Conservation (phyloP, 2,329 filamentous ascomycete genomes). For the Aureobasidium sp. region DNA sequence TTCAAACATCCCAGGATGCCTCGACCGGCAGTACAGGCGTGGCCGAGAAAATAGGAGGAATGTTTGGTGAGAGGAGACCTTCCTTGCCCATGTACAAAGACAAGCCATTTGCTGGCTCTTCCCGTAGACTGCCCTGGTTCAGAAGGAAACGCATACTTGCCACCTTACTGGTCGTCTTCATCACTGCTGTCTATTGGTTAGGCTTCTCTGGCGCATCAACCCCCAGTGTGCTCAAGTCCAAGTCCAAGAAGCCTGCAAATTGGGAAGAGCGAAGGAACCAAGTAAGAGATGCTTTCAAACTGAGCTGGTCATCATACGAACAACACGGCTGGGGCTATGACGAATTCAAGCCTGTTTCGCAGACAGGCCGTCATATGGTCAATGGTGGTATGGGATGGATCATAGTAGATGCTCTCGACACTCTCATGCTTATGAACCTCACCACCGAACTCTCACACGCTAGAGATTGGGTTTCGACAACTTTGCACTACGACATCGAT, state of each 20-base stretch:
- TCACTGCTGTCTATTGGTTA: constrained; percentile 74
- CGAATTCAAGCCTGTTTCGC: constrained; percentile 86
- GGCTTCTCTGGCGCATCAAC: constrained; percentile 58
- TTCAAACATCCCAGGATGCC: constrained; percentile 12
- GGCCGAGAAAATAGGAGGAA: constrained; percentile 59
- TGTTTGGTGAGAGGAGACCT: constrained; percentile 68
- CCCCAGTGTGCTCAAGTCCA: neutral
- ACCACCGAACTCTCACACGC: constrained; percentile 87
- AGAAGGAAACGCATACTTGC: constrained; percentile 69
- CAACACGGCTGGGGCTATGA: constrained; percentile 95
- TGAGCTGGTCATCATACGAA: constrained; percentile 95
- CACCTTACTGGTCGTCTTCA: constrained; percentile 57
- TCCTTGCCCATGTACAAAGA: constrained; percentile 97
- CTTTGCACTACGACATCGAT: constrained; percentile 87
- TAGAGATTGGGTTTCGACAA: constrained; percentile 86
- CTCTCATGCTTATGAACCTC: constrained; percentile 98
- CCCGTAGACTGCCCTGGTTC: constrained; percentile 64
- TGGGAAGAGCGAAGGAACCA: constrained; percentile 83
- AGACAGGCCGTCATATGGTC: constrained; percentile 85
- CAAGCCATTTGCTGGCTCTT: constrained; percentile 81
- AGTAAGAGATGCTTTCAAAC: constrained; percentile 89
- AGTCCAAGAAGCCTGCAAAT: constrained; percentile 41
- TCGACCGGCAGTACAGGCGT: constrained; percentile 23
- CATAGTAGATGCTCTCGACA: constrained; percentile 96
- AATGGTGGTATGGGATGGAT: constrained; percentile 96